Evolutionary conservation across 2,329 filamentous ascomycete species (phyloP).

Genomic region (Coniochaeta sp.): DNA sequence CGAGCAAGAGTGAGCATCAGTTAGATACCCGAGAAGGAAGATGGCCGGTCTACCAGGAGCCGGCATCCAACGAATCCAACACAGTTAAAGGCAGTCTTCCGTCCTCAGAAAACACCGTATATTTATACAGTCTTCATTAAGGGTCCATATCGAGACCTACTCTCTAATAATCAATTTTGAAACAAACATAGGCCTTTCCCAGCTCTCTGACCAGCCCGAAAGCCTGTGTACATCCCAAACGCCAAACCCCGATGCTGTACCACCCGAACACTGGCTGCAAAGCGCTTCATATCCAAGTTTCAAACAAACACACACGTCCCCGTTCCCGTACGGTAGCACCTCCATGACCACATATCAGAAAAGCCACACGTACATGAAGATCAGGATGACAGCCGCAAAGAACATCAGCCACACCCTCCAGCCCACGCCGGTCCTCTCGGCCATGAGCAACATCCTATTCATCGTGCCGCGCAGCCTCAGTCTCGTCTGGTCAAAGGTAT

Average conservation of each 20-base stretch:
- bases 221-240: not conserved
- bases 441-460: conserved; percentile 96
- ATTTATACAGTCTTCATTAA: not conserved
- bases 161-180: not conserved
- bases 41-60: not conserved
- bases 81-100: not conserved
- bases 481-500: conserved; percentile 81
- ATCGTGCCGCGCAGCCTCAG: conserved; percentile 81
- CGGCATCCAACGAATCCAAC: not conserved
- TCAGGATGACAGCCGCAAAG: conserved; percentile 70
- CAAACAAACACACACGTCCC: not conserved
- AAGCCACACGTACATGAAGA: conserved; percentile 93
- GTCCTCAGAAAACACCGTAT: not conserved
- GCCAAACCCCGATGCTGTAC: not conserved
- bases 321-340: not conserved
- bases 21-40: not conserved
- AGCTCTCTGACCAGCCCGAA: not conserved
- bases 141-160: not conserved
- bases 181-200: not conserved
- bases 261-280: not conserved
- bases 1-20: not conserved
- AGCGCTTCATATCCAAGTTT: not conserved
- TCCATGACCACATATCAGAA: conserved; percentile 39
- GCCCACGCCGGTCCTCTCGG: conserved; percentile 84
- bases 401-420: conserved; percentile 94